phyloP scores from a whole-genome alignment of 352 stramenopile species.

The Lagenidium giganteum region DNA sequence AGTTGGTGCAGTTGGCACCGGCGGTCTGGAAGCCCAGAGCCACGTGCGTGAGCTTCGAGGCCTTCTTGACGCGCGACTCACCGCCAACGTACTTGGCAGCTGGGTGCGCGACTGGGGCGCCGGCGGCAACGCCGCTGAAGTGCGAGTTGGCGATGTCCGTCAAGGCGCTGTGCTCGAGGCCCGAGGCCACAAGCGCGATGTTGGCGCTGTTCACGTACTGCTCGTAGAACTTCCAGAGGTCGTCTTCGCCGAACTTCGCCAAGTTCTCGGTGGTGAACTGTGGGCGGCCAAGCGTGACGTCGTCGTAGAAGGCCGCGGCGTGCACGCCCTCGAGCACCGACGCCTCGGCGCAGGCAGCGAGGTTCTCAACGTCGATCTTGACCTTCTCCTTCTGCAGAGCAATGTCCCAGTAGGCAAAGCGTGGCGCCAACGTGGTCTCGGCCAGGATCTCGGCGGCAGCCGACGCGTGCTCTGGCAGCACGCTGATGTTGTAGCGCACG shows the following conservation, averaged over 20 bases:
- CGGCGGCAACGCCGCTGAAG: constrained; percentile 42
- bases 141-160: constrained; percentile 56
- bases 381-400: constrained; percentile 68
- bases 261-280: constrained; percentile 53
- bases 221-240: constrained; percentile 53
- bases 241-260: constrained; percentile 31
- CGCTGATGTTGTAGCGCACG: constrained; percentile 73
- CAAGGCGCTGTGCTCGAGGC: constrained; percentile 57
- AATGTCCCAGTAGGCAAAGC: constrained; percentile 78
- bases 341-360: constrained; percentile 29
- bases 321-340: constrained; percentile 58
- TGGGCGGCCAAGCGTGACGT: constrained; percentile 58
- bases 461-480: constrained; percentile 64
- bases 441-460: constrained; percentile 69
- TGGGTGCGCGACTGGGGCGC: constrained; percentile 11
- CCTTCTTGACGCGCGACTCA: constrained; percentile 70
- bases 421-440: constrained; percentile 71
- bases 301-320: constrained; percentile 78
- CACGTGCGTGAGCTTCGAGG: constrained; percentile 60
- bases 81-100: constrained; percentile 70
- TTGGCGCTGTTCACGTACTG: constrained; percentile 63
- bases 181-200: constrained; percentile 55
- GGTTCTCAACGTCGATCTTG: constrained; percentile 39
- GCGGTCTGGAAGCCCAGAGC: constrained; percentile 64
- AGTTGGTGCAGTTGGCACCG: constrained; percentile 33